A percentile compares a stretch with the other conserved stretches of the same genome.
Conservation (phyloP, 306 rosid species). For the Cajanus cajan region DNA sequence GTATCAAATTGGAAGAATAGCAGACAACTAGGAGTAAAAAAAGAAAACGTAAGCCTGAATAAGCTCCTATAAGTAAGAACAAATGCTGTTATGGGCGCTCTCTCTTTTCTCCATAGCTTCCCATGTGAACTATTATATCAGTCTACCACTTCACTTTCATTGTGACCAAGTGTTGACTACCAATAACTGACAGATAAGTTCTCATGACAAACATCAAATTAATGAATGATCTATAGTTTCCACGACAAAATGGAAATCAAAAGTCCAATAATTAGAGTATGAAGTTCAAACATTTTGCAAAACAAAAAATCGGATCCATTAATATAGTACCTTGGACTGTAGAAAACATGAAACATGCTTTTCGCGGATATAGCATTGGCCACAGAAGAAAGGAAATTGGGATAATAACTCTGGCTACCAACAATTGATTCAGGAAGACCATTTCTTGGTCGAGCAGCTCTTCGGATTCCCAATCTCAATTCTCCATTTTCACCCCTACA, state of each 20-base stretch:
- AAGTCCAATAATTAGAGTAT: neutral
- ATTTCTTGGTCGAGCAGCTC: conserved; percentile 81
- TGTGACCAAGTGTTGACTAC: neutral
- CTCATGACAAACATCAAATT: neutral
- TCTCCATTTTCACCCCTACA: conserved; percentile 94
- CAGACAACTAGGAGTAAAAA: neutral
- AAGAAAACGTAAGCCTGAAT: too few species aligned
- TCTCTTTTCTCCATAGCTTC: neutral
- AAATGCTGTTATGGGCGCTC: neutral
- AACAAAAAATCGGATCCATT: conserved; percentile 12
- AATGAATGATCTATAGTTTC: conserved; percentile 2
- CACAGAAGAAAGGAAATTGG: conserved; percentile 64
- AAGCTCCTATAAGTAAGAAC: neutral
- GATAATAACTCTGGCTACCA: conserved; percentile 67
- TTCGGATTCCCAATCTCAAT: conserved; percentile 89
- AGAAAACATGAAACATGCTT: conserved; percentile 90
- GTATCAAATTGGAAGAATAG: neutral
- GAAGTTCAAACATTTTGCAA: neutral
- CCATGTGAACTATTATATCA: neutral
- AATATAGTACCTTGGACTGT: conserved; percentile 80
- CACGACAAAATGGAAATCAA: neutral
- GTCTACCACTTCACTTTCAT: neutral
- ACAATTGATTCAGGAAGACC: conserved; percentile 84
- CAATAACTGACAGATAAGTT: neutral
- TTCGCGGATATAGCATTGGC: conserved; percentile 79